These are phyloP conservation scores for Citeromyces nyonsensis DNA, from an alignment of 805 yeast species.

Conservation along the genomic window DNA sequence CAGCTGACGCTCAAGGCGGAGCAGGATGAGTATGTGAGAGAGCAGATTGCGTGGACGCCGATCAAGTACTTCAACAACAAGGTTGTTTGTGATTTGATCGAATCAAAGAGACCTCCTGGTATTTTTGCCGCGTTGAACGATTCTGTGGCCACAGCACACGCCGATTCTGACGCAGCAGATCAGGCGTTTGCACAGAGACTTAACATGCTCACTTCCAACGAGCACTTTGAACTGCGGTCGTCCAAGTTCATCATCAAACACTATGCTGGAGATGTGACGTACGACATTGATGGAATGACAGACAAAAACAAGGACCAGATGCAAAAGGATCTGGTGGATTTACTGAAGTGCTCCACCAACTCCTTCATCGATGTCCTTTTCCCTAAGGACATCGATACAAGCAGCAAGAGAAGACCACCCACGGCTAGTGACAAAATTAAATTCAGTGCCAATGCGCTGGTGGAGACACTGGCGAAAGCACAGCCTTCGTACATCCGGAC, in stretches of 20 bases:
- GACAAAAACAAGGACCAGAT: conserved; percentile 94
- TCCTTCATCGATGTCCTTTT: conserved; percentile 41
- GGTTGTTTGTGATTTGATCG: conserved; percentile 93
- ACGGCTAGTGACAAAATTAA: conserved; percentile 95
- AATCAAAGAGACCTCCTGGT: conserved; percentile 90
- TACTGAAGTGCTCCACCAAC: conserved; percentile 60
- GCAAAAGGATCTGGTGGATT: conserved; percentile 73
- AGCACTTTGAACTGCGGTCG: conserved; percentile 81
- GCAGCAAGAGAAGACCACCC: conserved; percentile 72
- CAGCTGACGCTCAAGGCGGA: conserved; percentile 92
- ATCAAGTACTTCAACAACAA: conserved; percentile 92
- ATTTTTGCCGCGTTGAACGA: conserved; percentile 92
- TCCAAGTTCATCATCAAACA: conserved; percentile 84
- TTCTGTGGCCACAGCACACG: conserved; percentile 96
- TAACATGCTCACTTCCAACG: conserved; percentile 66
- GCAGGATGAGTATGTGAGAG: conserved; percentile 93
- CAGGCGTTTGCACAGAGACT: conserved; percentile 89
- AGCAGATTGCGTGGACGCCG: conserved; percentile 94
- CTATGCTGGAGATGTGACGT: conserved; percentile 97
- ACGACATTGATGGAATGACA: conserved; percentile 80
- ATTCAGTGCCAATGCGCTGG: conserved; percentile 77
- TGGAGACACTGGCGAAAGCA: conserved; percentile 79
- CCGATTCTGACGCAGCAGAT: conserved; percentile 92
- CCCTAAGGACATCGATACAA: conserved; percentile 52
- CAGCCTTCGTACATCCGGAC: conserved; percentile 95